phyloP scores from a whole-genome alignment of 306 rosid species.

The Gastrolobium villosum region DNA sequence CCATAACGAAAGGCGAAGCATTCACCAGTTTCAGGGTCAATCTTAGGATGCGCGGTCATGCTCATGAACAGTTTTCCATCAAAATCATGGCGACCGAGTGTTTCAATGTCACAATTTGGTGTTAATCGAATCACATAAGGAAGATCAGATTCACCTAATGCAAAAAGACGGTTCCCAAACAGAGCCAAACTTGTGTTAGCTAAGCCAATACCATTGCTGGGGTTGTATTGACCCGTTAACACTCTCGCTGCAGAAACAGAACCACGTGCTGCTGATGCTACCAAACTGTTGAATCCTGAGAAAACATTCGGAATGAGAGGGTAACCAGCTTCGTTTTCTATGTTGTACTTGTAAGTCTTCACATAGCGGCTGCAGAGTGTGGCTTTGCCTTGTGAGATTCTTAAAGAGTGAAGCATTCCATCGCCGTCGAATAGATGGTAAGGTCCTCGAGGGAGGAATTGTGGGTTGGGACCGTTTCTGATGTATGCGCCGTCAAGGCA shows the following conservation, averaged over 20 bases:
- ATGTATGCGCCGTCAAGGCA: slow-evolving; percentile 86
- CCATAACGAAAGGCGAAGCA: slow-evolving; percentile 87
- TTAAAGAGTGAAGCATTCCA: slow-evolving; percentile 87
- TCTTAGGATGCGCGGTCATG: slow-evolving; percentile 93
- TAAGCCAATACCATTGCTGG: slow-evolving; percentile 75
- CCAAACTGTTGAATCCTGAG: slow-evolving; percentile 70
- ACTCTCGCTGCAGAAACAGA: slow-evolving; percentile 71
- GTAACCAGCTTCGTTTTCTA: slow-evolving; percentile 73
- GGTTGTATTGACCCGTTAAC: slow-evolving; percentile 68
- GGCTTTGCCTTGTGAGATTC: slow-evolving; percentile 68
- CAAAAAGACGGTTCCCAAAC: slow-evolving; percentile 69
- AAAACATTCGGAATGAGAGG: slow-evolving; percentile 80
- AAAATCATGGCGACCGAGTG: slow-evolving; percentile 72
- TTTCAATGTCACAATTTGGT: slow-evolving; percentile 63
- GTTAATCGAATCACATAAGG: slow-evolving; percentile 66
- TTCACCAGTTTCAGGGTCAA: slow-evolving; percentile 73
- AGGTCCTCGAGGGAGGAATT: slow-evolving; percentile 89
- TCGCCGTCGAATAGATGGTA: slow-evolving; percentile 97
- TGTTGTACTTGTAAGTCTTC: slow-evolving; percentile 68
- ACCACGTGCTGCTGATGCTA: slow-evolving; percentile 80
- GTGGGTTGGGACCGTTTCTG: slow-evolving; percentile 94
- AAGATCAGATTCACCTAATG: slow-evolving; percentile 85
- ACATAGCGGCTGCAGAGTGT: slow-evolving; percentile 87
- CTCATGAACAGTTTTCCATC: slow-evolving; percentile 70
- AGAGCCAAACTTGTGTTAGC: slow-evolving; percentile 86